Conservation (phyloP, 805 yeast species). For the Candida silvicultrix region DNA sequence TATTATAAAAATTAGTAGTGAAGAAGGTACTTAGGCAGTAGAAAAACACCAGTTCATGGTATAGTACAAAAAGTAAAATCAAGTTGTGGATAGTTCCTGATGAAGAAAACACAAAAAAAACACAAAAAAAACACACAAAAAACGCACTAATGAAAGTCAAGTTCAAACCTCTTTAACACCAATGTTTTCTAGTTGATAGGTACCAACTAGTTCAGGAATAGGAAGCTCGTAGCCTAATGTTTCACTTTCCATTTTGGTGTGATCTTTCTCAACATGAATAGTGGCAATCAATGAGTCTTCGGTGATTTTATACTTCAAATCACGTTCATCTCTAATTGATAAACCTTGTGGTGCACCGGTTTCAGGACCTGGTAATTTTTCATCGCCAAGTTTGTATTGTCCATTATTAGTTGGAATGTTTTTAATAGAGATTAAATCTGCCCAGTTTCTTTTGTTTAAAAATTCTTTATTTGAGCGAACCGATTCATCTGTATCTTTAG, state of each 20-base stretch:
- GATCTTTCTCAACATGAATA: constrained; percentile 67
- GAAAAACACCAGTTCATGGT: too few species aligned
- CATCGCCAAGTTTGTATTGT: constrained; percentile 23
- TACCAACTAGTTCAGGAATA: constrained; percentile 50
- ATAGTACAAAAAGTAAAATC: too few species aligned
- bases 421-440: constrained; percentile 53
- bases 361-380: constrained; percentile 38
- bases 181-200: constrained; percentile 9
- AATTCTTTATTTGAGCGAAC: constrained; percentile 43
- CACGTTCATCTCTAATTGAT: constrained; percentile 22
- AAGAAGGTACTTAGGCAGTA: too few species aligned
- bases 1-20: not conserved
- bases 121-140: too few species aligned
- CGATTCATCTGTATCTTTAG: constrained; percentile 48
- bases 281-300: constrained; percentile 58
- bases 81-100: too few species aligned
- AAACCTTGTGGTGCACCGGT: constrained; percentile 6
- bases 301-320: constrained; percentile 48
- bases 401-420: constrained; percentile 23
- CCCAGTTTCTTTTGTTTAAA: constrained; percentile 66
- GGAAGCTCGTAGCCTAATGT: constrained; percentile 64
- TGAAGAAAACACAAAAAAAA: not conserved
- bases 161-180: constrained; percentile 10
- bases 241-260: constrained; percentile 36
- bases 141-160: too few species aligned